Percentiles rank a stretch among this genome's conserved stretches.
Conservation (phyloP, 2,329 filamentous ascomycete species). For the Trichoderma endophyticum region DNA sequence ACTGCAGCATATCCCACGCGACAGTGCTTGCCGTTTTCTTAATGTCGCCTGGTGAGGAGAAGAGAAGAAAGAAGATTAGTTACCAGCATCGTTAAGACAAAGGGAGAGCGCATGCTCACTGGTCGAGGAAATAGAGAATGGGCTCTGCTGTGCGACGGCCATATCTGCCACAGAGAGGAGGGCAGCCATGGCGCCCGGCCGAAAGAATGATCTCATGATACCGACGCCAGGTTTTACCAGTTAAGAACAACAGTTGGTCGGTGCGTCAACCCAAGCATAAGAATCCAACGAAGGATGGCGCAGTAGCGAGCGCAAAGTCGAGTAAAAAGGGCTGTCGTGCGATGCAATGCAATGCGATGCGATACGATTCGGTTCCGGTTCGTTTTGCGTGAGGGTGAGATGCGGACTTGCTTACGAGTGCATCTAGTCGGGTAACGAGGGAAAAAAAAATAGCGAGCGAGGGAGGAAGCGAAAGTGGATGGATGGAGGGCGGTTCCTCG, state of each 20-base stretch:
- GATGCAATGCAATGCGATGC: background rate
- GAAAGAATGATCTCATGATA: constrained; percentile 10
- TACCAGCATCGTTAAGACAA: constrained; percentile 1
- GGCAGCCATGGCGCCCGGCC: constrained; percentile 12
- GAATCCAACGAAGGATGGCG: background rate
- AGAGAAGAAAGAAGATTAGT: background rate
- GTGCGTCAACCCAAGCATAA: background rate
- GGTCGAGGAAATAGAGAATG: constrained; percentile 6
- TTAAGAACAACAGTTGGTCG: background rate
- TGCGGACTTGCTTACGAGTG: background rate
- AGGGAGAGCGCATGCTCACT: background rate
- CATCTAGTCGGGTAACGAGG: background rate
- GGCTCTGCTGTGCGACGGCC: constrained; percentile 3
- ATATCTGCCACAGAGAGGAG: constrained; percentile 10
- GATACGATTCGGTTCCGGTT: background rate
- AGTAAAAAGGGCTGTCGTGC: background rate
- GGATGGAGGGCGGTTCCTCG: constrained; percentile 3
- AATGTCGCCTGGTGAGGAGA: constrained; percentile 32
- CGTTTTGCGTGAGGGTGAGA: background rate
- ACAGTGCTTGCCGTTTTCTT: constrained; percentile 38
- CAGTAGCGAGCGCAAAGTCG: background rate
- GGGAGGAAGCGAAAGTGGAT: constrained; percentile 7
- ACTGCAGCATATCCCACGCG: constrained; percentile 45
- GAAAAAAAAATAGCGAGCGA: background rate
- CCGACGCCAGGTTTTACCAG: background rate